phyloP scores from a whole-genome alignment of 257 asterid species.

The Nicotiana benthamiana region DNA sequence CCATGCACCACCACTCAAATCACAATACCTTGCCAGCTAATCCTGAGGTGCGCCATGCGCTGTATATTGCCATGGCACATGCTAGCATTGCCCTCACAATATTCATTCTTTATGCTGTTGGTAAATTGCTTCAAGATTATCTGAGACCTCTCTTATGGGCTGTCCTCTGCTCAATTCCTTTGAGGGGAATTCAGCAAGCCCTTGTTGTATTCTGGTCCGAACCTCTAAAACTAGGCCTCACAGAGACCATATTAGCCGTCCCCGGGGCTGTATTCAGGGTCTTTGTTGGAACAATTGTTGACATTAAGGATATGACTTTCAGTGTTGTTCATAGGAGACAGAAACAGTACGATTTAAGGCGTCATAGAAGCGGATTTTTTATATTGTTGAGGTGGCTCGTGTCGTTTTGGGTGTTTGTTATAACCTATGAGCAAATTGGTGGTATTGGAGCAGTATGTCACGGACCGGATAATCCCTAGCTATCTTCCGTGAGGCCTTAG shows the following conservation, averaged over 20 bases:
- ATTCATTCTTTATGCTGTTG: constrained; percentile 55
- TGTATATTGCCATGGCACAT: constrained; percentile 94
- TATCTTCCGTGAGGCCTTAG: too few relatives aligned
- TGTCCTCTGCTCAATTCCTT: constrained; percentile 85
- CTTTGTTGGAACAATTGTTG: constrained; percentile 67
- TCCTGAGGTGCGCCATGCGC: constrained; percentile 80
- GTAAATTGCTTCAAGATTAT: constrained; percentile 71
- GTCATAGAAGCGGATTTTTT: constrained; percentile 54
- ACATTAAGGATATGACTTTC: constrained; percentile 41
- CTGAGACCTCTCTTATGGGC: constrained; percentile 92
- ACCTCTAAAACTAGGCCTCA: constrained; percentile 76
- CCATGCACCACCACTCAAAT: background rate
- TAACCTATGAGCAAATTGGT: constrained; percentile 75
- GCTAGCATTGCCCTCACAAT: constrained; percentile 68
- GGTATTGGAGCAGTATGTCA: constrained; percentile 47
- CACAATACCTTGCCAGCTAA: constrained; percentile 29
- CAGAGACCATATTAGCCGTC: constrained; percentile 73
- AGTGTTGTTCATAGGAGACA: constrained; percentile 39
- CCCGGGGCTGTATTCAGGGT: constrained; percentile 76
- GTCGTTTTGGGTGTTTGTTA: constrained; percentile 77
- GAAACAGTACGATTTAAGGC: constrained; percentile 26
- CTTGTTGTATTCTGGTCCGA: constrained; percentile 82
- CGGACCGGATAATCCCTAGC: too few relatives aligned
- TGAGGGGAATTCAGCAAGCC: constrained; percentile 80
- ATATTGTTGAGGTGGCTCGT: constrained; percentile 74